Percentiles rank a stretch among this genome's conserved stretches.
Conservation (phyloP, 345 rosid species). For the Physaria fendleri region DNA sequence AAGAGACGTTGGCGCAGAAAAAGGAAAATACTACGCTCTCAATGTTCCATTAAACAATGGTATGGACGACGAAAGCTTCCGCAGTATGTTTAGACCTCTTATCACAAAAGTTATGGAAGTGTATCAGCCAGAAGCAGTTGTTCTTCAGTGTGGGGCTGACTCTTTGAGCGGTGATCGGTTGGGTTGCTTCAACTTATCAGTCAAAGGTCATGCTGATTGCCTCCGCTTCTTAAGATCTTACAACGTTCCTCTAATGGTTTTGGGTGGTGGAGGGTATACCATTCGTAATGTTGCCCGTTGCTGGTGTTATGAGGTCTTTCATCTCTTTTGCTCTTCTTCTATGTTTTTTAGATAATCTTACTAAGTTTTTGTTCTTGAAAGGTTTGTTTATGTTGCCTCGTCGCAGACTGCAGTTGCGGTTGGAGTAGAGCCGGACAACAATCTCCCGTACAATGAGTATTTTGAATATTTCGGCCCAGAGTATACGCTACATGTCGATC, state of each 20-base stretch:
- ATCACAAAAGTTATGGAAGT: slow-evolving; percentile 73
- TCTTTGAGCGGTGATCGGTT: slow-evolving; percentile 51
- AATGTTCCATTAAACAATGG: slow-evolving; percentile 78
- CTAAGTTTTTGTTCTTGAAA: slow-evolving; percentile 6
- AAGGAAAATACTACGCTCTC: slow-evolving; percentile 40
- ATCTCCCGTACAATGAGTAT: not conserved
- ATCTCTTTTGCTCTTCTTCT: not conserved
- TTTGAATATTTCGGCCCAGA: not conserved
- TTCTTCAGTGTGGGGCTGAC: slow-evolving; percentile 82
- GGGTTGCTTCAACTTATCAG: slow-evolving; percentile 69
- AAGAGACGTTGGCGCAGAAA: slow-evolving; percentile 25
- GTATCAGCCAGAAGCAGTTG: slow-evolving; percentile 87
- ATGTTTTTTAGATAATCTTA: not conserved
- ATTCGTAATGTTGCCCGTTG: slow-evolving; percentile 71
- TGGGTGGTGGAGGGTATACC: slow-evolving; percentile 75
- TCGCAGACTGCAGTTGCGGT: slow-evolving; percentile 61
- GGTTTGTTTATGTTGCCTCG: slow-evolving; percentile 9
- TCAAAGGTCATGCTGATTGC: slow-evolving; percentile 76
- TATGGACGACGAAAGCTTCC: slow-evolving; percentile 55
- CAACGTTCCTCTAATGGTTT: slow-evolving; percentile 79
- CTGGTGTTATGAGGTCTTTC: slow-evolving; percentile 81
- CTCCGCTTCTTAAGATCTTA: slow-evolving; percentile 67
- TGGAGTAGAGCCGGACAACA: not conserved
- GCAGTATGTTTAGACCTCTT: slow-evolving; percentile 55
- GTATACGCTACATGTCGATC: not conserved